Evolutionary conservation across 1,284 basidiomycete species (phyloP), one percentile per base, ranked within the genome.

Genomic region (Puccinia hordei): DNA sequence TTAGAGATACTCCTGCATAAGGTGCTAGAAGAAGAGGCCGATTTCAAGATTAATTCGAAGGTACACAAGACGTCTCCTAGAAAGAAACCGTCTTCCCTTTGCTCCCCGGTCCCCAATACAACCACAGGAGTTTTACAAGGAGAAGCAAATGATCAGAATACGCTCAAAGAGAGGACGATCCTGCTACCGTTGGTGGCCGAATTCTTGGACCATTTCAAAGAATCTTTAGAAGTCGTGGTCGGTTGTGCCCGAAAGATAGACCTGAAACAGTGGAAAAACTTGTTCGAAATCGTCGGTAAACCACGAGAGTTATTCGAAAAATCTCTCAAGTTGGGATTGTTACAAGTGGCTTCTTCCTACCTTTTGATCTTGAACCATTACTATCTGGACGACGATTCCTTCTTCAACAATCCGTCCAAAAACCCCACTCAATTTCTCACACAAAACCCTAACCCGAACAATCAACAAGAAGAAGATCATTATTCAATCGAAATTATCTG

Each of bases 181-280:
- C n/a, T n/a, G n/a, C n/a, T n/a, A n/a, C n/a, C n/a, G n/a, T n/a
- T n/a, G 66, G 91, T 93, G 1, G 89, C 66, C 30, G 92, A 93
- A 82, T 99, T 99, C 84, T 87, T 99, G 82, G 96, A 99, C 85
- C 91, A 98, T 85, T 99, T 98, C 85, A 92, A 94, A 81, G 91
- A 90, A 74, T 90, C 92, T 4, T 87, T 98, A 75, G 93, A 97
- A 81, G 95, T 99, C 5, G 93, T 99, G 0, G 96, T 98, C 10
- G 91, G 93, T 8, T 98, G 96, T 84, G 97, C 97, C 10, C 89
- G 97, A 69, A 99, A 99, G 87, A 99, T 95, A 3, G 97, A 99
- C 86, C 90, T 96, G 83, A 91, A 93, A 8, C 88, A 93, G 66
- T 99, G 97, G 97, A 89, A 89, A 49, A 89, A 91, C 81, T 87